Evolutionary conservation across 2,329 filamentous ascomycete genomes (phyloP).

Genomic region (Exophiala viscosa): DNA sequence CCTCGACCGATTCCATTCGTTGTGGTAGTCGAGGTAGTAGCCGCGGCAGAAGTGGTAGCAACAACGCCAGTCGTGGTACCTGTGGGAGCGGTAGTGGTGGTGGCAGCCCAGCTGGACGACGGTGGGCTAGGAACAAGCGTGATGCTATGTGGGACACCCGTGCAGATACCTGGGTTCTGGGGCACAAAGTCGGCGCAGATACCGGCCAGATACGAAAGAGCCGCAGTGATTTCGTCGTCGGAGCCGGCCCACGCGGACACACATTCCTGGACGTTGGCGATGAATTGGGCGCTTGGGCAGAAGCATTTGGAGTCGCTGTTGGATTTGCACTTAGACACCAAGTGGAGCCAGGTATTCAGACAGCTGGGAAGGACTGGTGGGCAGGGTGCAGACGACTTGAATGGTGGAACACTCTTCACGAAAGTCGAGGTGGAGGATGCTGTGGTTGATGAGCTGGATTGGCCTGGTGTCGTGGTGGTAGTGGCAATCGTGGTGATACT

Average conservation of each 20-base stretch:
- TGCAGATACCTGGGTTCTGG: conserved; percentile 69
- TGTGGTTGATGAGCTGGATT: conserved; percentile 13
- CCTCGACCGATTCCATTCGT: conserved; percentile 27
- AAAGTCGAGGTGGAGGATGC: conserved; percentile 2
- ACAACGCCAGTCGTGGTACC: conserved; percentile 32
- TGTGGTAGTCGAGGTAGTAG: conserved; percentile 34
- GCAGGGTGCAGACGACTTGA: conserved; percentile 37
- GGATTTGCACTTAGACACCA: conserved; percentile 66
- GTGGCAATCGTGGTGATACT: too few relatives aligned
- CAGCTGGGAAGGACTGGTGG: conserved; percentile 78
- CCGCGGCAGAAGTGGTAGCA: conserved; percentile 48
- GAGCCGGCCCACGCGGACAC: conserved; percentile 70
- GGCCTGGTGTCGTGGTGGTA: too few relatives aligned
- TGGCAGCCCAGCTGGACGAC: conserved; percentile 29
- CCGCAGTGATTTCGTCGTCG: conserved; percentile 63
- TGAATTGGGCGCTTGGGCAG: conserved; percentile 75
- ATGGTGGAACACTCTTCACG: background rate
- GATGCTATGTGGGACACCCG: conserved; percentile 63
- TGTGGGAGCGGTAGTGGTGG: background rate
- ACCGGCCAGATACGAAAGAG: conserved; percentile 81
- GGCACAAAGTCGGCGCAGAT: conserved; percentile 76
- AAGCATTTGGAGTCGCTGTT: conserved; percentile 83
- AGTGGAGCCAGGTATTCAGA: conserved; percentile 83
- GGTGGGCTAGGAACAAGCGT: conserved; percentile 52
- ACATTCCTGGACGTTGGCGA: conserved; percentile 75